Conservation (phyloP, 208 protist genomes). For the Trypanosoma grayi region DNA sequence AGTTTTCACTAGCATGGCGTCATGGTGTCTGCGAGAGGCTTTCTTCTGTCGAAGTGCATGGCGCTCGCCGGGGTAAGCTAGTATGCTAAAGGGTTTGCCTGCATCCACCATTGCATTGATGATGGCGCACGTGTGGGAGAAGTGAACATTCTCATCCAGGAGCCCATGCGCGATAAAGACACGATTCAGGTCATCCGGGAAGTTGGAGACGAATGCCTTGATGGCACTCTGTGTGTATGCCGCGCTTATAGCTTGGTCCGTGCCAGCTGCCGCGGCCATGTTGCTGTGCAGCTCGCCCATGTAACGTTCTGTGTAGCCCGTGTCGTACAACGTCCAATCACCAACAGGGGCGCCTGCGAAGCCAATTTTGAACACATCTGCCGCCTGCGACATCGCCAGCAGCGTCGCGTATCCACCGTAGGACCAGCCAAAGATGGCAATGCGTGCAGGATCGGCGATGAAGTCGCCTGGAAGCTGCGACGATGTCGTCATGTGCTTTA, state of each 20-base stretch:
- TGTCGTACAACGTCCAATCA: conserved; percentile 90
- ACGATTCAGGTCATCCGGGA: conserved; percentile 86
- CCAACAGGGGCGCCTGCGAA: conserved; percentile 82
- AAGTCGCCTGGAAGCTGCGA: conserved; percentile 32
- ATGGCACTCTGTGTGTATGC: conserved; percentile 69
- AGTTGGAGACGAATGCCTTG: conserved; percentile 49
- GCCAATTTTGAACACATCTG: conserved; percentile 78
- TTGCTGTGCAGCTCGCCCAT: conserved; percentile 61
- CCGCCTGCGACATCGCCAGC: conserved; percentile 78
- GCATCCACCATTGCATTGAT: conserved; percentile 70
- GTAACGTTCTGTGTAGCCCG: conserved; percentile 89
- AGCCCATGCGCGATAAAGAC: conserved; percentile 91
- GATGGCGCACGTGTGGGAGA: conserved; percentile 71
- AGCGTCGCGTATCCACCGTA: conserved; percentile 90
- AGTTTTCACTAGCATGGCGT: conserved; percentile 72
- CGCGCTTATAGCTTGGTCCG: conserved; percentile 23
- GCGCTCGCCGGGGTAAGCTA: conserved; percentile 87
- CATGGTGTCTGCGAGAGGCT: conserved; percentile 65
- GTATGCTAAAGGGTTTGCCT: conserved; percentile 84
- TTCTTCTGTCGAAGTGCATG: conserved; percentile 80
- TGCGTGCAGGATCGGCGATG: conserved; percentile 53
- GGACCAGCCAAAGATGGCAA: conserved; percentile 88
- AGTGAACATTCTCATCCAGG: conserved; percentile 95
- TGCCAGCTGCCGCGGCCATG: conserved; percentile 11
- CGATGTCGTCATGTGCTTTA: conserved; percentile 37